Conservation (phyloP, 345 rosid genomes). For the Theobroma cacao region DNA sequence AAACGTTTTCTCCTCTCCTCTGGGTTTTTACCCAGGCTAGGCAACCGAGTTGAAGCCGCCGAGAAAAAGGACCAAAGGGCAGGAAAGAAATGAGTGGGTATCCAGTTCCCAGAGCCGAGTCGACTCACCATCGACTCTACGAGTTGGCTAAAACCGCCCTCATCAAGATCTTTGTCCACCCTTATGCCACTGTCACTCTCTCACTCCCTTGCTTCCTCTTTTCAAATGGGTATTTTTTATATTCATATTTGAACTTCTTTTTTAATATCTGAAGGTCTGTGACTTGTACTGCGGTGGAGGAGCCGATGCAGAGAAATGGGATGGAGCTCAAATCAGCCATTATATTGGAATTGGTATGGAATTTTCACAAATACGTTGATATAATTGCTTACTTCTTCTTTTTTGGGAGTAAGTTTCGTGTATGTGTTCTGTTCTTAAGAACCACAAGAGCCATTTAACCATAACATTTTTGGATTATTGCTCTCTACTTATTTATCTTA, state of each 20-base stretch:
- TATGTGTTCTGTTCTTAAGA: neutral
- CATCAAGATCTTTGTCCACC: slow-evolving; percentile 81
- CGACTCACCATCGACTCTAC: slow-evolving; percentile 75
- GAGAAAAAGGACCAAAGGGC: neutral
- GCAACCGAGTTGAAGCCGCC: neutral
- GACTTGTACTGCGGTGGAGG: slow-evolving; percentile 86
- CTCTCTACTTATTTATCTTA: neutral
- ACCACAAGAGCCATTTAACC: neutral
- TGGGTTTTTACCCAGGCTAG: neutral
- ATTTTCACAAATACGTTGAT: neutral
- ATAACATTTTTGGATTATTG: neutral
- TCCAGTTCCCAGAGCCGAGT: slow-evolving; percentile 54
- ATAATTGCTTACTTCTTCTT: neutral
- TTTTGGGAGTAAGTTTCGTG: neutral
- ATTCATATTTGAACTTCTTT: neutral
- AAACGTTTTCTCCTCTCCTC: neutral
- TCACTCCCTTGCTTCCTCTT: neutral
- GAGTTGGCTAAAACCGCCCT: slow-evolving; percentile 82
- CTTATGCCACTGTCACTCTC: slow-evolving; percentile 65
- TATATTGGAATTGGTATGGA: slow-evolving; percentile 76
- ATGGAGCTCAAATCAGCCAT: slow-evolving; percentile 60
- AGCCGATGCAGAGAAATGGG: slow-evolving; percentile 75
- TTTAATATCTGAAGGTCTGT: slow-evolving; percentile 53
- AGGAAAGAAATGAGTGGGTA: slow-evolving; percentile 40
- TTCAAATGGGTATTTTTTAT: slow-evolving; percentile 14